Percentiles rank a stretch among this genome's conserved stretches.
Evolutionary conservation across 106 monocot genomes (phyloP).

Genomic region (Amphibolis antarctica): DNA sequence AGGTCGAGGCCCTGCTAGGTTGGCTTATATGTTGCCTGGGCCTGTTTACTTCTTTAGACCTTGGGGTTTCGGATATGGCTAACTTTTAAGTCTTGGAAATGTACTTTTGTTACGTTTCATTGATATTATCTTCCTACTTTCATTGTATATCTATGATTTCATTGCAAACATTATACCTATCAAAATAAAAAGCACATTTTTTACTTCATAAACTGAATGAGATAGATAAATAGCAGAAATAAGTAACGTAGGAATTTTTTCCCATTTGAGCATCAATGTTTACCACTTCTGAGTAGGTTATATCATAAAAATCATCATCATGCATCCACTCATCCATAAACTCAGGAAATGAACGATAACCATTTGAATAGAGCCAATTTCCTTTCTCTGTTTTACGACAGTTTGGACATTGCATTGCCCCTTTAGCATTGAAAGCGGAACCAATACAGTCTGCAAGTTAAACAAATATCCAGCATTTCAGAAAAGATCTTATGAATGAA

Average conservation of each 20-base stretch:
- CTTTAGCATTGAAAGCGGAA: constrained; percentile 75
- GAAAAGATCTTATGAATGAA: not conserved
- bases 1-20: no score
- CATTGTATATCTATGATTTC: no score
- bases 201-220: no score
- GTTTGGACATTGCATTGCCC: constrained; percentile 72
- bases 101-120: no score
- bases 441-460: constrained; percentile 63
- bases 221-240: no score
- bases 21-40: no score
- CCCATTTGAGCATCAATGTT: not conserved
- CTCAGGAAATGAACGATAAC: constrained; percentile 33
- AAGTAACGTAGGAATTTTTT: not conserved
- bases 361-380: constrained; percentile 68
- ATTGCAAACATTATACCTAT: no score
- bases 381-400: constrained; percentile 66
- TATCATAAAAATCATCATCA: constrained; percentile 61
- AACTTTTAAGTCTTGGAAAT: no score
- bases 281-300: constrained; percentile 49
- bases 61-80: no score
- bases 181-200: no score
- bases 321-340: constrained; percentile 45
- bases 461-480: not conserved
- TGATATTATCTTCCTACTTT: no score
- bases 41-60: no score